These are phyloP conservation scores for Miscanthus sacchariflorus DNA, from an alignment of 202 grass and related monocot species.

Conservation along the genomic window DNA sequence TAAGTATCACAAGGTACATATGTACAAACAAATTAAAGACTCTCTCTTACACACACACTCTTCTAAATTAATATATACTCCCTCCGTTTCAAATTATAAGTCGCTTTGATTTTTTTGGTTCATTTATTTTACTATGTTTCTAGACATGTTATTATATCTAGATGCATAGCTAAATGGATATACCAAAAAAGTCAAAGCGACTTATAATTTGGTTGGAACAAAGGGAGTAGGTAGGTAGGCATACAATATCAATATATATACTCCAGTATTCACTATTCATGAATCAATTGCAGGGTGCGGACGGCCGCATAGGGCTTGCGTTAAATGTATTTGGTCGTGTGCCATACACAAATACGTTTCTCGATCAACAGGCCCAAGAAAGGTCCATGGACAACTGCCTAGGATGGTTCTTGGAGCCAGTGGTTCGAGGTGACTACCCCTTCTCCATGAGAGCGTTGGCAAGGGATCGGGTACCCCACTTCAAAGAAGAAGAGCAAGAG, in stretches of 20 bases:
- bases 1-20: slow-evolving; percentile 5
- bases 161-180: no score
- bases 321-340: slow-evolving; percentile 5
- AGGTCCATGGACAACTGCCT: slow-evolving; percentile 28
- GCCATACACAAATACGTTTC: not conserved
- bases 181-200: no score
- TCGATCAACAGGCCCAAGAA: slow-evolving; percentile 1
- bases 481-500: not conserved
- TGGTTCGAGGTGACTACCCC: slow-evolving; percentile 41
- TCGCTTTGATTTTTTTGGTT: no score
- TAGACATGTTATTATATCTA: no score
- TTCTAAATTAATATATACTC: no score
- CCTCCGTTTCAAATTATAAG: no score
- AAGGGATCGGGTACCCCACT: slow-evolving; percentile 3
- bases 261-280: no score
- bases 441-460: slow-evolving; percentile 33
- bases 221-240: no score
- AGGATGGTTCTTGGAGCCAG: slow-evolving; percentile 42
- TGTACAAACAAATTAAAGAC: not conserved
- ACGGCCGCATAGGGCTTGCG: slow-evolving; percentile 7
- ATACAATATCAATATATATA: not conserved
- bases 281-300: not conserved
- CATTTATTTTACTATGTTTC: no score
- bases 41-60: not conserved
- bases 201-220: no score